Evolutionary conservation across 495 filamentous ascomycete species (phyloP).

Genomic region (Sporormia fimetaria): DNA sequence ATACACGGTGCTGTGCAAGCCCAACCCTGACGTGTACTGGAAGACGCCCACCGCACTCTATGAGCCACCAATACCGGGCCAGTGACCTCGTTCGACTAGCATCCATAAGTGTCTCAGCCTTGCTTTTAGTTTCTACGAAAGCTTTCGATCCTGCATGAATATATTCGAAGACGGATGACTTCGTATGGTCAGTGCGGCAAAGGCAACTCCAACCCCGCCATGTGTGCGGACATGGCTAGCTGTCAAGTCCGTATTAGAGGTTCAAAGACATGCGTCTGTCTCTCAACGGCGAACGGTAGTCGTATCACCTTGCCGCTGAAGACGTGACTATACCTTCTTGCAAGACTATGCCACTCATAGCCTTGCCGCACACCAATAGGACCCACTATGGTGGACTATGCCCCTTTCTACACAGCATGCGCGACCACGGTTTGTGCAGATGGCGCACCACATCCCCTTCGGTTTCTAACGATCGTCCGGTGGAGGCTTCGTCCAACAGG

Average conservation of each 20-base stretch:
- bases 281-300: background rate
- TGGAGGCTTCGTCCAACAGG: too few relatives aligned
- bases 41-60: too few relatives aligned
- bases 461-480: too few relatives aligned
- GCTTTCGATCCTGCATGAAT: conserved; percentile 8
- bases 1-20: background rate
- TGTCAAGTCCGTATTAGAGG: too few relatives aligned
- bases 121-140: background rate
- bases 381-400: too few relatives aligned
- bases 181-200: background rate
- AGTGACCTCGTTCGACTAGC: background rate
- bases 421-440: too few relatives aligned
- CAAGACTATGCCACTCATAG: too few relatives aligned
- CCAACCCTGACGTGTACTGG: background rate
- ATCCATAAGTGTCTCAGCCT: conserved; percentile 8
- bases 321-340: background rate
- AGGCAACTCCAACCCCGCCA: background rate
- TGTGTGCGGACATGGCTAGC: conserved; percentile 1
- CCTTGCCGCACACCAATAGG: too few relatives aligned
- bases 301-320: background rate
- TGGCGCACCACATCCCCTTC: too few relatives aligned
- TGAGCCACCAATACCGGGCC: conserved; percentile 9
- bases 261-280: too few relatives aligned
- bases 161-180: background rate
- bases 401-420: too few relatives aligned